Base-by-base conservation (phyloP, 1,284 basidiomycete species). In the Porogramme epimiltina region DNA sequence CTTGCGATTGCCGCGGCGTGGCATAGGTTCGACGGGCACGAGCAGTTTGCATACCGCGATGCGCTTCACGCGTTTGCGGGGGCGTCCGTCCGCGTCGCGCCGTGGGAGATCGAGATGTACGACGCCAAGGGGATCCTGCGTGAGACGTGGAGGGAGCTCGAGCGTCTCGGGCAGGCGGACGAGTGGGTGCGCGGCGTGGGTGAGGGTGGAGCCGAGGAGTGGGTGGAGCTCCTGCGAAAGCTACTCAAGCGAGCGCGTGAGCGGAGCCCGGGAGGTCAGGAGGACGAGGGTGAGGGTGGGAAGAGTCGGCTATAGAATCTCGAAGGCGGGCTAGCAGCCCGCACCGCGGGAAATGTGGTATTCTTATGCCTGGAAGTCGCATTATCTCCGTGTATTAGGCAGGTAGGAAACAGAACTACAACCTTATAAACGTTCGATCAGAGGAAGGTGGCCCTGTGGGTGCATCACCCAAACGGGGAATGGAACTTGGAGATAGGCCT, bases 41-140 rank as follows among this genome's bases (percentile, higher is more conserved):
- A 84, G 48, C 86, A 88, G 61, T 91, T 83, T 66, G 73, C 78
- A n/a, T 89, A 91, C 64, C 77, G 84, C 18, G 82, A 87, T 51
- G 70, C 71, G 36, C 65, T 91, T 49, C 75, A 78, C 45, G 70
- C 70, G 4, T 80, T 87, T 57, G 66, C 67, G 13, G 66, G 61
- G 22, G 63, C 63, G 18, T 57, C 65, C n/a, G 66, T 67, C 34
- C 68, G 69, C 52, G 78, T 81, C 1, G 67, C 75, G 1, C 58
- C 68, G 4, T 89, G 87, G 88, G 78, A 81, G 56, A 73, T 74
- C 55, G 77, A 81, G 54, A 69, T 82, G 56, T 89, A 83, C 59
- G 59, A 59, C n/a, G 71, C 74, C 28, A 87, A 77, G 59, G 61
- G 56, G 22, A 47, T 77, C 13, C 56, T 91, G 51, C 72, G 84